Evolutionary conservation across 192 early-diverging fungal species (phyloP).

Genomic region (Glomus cerebriforme): DNA sequence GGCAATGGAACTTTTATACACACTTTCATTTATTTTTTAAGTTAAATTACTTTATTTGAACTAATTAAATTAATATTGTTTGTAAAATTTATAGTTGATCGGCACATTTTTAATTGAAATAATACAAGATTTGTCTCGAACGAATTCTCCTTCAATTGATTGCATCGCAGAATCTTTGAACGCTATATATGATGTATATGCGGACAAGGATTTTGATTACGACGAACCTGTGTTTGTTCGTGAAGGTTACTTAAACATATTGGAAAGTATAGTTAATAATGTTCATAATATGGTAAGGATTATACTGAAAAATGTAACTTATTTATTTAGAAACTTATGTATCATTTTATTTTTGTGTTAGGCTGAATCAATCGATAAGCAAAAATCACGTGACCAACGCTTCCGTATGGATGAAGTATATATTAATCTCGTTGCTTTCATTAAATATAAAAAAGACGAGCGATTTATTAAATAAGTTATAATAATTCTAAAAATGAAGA

Average conservation of each 20-base stretch:
- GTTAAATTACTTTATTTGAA: neutral
- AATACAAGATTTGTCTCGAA: conserved; percentile 39
- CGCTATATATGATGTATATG: conserved; percentile 86
- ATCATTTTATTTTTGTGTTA: conserved; percentile 1
- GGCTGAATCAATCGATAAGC: conserved; percentile 66
- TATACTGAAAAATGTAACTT: conserved; percentile 3
- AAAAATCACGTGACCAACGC: conserved; percentile 69
- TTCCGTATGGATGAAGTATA: conserved; percentile 78
- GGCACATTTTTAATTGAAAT: conserved; percentile 66
- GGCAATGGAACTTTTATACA: conserved; percentile 39
- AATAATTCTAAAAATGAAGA: too few relatives aligned
- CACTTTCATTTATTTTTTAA: conserved; percentile 21
- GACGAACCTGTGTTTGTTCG: conserved; percentile 83
- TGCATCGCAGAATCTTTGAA: conserved; percentile 77
- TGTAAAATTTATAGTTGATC: conserved; percentile 50
- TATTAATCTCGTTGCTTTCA: conserved; percentile 80
- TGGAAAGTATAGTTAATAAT: conserved; percentile 55
- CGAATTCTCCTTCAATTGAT: conserved; percentile 37
- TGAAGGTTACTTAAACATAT: conserved; percentile 56
- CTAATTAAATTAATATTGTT: neutral
- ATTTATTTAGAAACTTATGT: conserved; percentile 1
- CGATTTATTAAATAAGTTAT: conserved; percentile 24
- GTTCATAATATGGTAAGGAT: conserved; percentile 54
- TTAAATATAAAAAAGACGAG: conserved; percentile 87
- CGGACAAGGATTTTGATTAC: conserved; percentile 80